Conservation (phyloP, 495 filamentous ascomycete genomes). For the Rusavskia elegans region DNA sequence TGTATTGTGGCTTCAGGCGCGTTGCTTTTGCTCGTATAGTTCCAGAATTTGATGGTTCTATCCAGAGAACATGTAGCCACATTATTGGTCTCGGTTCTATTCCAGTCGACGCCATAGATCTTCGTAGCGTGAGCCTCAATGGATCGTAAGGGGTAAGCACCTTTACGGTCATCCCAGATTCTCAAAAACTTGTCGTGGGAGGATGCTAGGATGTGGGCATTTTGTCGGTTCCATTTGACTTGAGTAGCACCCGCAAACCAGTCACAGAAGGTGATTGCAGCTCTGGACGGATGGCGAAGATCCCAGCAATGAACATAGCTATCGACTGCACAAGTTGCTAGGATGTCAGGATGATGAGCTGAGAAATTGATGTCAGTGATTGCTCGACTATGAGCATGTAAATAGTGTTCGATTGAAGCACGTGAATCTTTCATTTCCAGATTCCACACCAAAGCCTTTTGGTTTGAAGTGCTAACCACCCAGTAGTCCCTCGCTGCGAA, state of each 20-base stretch:
- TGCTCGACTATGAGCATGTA: conserved; percentile 75
- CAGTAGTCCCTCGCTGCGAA: conserved; percentile 80
- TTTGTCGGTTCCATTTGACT: conserved; percentile 87
- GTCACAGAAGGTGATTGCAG: conserved; percentile 71
- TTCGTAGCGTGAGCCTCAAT: conserved; percentile 88
- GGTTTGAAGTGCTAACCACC: conserved; percentile 88
- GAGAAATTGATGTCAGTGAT: conserved; percentile 98
- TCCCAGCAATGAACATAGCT: conserved; percentile 94
- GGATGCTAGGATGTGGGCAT: conserved; percentile 71
- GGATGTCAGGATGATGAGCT: conserved; percentile 73
- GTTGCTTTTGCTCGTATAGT: conserved; percentile 49
- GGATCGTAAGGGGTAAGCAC: conserved; percentile 61
- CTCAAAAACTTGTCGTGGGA: conserved; percentile 75
- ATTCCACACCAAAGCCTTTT: conserved; percentile 93
- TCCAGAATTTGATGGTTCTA: conserved; percentile 89
- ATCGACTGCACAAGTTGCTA: conserved; percentile 86
- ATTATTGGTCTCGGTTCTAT: conserved; percentile 51
- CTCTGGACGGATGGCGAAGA: conserved; percentile 55
- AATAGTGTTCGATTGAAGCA: conserved; percentile 72
- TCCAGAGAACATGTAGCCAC: conserved; percentile 83
- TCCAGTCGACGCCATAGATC: conserved; percentile 95
- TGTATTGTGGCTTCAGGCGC: conserved; percentile 56
- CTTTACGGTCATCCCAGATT: conserved; percentile 82
- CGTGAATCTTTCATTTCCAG: conserved; percentile 57
- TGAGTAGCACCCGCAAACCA: conserved; percentile 93